A percentile compares a stretch with the other conserved stretches of the same genome.
Conservation (phyloP, 352 stramenopile genomes). For the Thraustotheca clavata region DNA sequence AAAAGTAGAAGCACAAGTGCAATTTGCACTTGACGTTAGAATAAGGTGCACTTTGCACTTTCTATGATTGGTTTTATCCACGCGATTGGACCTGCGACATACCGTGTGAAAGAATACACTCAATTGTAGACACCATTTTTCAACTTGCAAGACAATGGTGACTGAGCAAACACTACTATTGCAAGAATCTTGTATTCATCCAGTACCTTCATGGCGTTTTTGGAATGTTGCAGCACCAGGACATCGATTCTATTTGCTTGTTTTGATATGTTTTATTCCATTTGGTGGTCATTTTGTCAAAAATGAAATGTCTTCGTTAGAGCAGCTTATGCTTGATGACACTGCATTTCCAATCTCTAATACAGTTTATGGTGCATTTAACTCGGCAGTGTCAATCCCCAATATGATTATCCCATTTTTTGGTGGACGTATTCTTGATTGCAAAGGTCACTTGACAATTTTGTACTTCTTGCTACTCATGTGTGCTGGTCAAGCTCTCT, state of each 20-base stretch:
- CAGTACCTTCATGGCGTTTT: slow-evolving; percentile 49
- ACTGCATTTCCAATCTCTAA: slow-evolving; percentile 66
- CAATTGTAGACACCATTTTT: too few species aligned
- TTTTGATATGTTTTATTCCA: slow-evolving; percentile 80
- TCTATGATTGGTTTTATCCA: too few species aligned
- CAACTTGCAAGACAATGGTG: too few species aligned
- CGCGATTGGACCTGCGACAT: too few species aligned
- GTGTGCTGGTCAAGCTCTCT: slow-evolving; percentile 59
- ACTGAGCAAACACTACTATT: too few species aligned
- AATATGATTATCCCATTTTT: slow-evolving; percentile 79
- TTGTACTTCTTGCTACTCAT: slow-evolving; percentile 76
- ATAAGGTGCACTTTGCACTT: too few species aligned
- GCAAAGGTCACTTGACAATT: slow-evolving; percentile 64
- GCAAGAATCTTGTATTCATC: too few species aligned
- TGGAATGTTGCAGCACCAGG: slow-evolving; percentile 52
- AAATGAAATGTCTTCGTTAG: slow-evolving; percentile 77
- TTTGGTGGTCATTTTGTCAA: slow-evolving; percentile 85
- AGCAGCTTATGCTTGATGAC: slow-evolving; percentile 74
- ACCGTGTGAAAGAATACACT: too few species aligned
- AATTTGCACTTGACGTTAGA: too few species aligned
- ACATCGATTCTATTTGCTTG: slow-evolving; percentile 70
- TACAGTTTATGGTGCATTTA: slow-evolving; percentile 76
- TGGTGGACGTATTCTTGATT: slow-evolving; percentile 67
- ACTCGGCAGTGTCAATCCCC: slow-evolving; percentile 72
- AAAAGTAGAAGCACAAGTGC: too few species aligned